Evolutionary conservation across 495 filamentous ascomycete genomes (phyloP).

Genomic region (Tuber microsphaerosporum): DNA sequence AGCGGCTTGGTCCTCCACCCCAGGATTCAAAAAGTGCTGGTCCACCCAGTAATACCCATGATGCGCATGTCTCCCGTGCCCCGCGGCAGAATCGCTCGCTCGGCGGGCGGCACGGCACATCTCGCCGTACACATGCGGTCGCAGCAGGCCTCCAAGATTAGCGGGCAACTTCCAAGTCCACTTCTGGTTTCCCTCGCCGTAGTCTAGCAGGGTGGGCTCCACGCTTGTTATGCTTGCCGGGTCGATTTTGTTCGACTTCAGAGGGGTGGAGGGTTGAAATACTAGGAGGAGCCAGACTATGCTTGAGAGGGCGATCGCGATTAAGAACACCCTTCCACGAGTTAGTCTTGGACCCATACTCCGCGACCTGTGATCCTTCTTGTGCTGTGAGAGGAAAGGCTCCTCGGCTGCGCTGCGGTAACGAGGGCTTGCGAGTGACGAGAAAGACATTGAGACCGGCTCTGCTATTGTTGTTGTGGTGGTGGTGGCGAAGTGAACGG

Average conservation of each 20-base stretch:
- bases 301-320: conserved; percentile 2
- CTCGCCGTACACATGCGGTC: conserved; percentile 52
- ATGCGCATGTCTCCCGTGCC: conserved; percentile 44
- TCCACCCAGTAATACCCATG: conserved; percentile 55
- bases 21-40: conserved; percentile 59
- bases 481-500: not conserved
- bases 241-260: not conserved
- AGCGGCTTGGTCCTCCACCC: conserved; percentile 40
- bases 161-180: conserved; percentile 68
- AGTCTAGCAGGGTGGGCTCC: not conserved
- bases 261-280: not conserved
- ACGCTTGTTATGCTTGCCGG: conserved; percentile 14
- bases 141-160: conserved; percentile 53
- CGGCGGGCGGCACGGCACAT: conserved; percentile 55
- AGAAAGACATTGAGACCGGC: conserved; percentile 18
- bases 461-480: conserved; percentile 8
- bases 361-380: not conserved
- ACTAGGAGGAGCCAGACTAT: conserved; percentile 9
- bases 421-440: conserved; percentile 10
- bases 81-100: conserved; percentile 47
- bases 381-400: conserved; percentile 19
- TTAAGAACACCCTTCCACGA: not conserved
- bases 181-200: conserved; percentile 47
- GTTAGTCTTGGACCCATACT: conserved; percentile 9
- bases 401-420: conserved; percentile 18